Base-by-base conservation (phyloP, 1,284 basidiomycete genomes). In the Malassezia slooffiae region DNA sequence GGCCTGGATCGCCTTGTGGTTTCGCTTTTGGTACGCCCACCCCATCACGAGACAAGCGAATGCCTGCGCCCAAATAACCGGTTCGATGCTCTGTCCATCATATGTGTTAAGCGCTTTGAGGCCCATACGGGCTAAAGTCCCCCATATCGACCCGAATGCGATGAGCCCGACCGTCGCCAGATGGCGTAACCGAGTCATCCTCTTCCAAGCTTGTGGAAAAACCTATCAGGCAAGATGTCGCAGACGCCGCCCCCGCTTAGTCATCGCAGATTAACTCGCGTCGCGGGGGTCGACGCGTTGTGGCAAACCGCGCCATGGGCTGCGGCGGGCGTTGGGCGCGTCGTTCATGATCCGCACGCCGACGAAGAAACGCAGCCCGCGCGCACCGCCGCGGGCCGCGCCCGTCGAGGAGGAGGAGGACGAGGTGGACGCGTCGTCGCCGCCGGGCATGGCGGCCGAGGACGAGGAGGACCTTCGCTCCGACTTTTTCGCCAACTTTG, bases 41-140 rank as follows among this genome's bases (percentile, higher is more conserved):
- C 62, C 47, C 88, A 97, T 96, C 36, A 93, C 73, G 33, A 90
- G 75, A 70, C 91, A 96, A 2, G 93, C 93, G 1, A 83, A 73
- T 0, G 80, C 82, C 70, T 99, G 91, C 0, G 80, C 77, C 76
- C 90, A 96, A 1, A 85, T 79, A 23, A 95, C 73, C 1, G 85
- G 76, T 58, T 86, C 91, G 8, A 95, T 80, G 54, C 80, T 77
- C 37, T 77, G 69, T 2, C 85, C 87, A 37, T 80, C 74, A 57
- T 85, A 91, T 1, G 75, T 78, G 24, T 68, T 70, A 15, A 73
- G 54, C 30, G 64, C 71, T 1, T 53, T 47, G 4, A 73, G 52
- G 1, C 72, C 73, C 7, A 72, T 49, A 13, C 73, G 60, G 3
- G 61, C 54, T 2, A 74, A 57, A 6, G 66, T 59, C 23, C 72